Conservation (phyloP, 352 stramenopile species). For the Phytophthora capsici region DNA sequence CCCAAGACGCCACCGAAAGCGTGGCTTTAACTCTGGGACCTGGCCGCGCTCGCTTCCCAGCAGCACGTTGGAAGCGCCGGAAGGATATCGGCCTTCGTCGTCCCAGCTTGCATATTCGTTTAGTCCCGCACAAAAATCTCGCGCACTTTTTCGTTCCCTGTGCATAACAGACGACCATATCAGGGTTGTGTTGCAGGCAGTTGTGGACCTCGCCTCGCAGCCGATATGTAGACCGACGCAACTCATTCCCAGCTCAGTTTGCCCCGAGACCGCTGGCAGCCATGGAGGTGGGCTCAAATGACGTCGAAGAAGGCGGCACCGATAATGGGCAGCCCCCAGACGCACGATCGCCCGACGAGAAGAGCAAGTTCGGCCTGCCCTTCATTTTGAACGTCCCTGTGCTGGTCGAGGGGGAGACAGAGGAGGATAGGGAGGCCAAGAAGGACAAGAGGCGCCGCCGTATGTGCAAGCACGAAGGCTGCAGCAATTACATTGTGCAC, state of each 20-base stretch:
- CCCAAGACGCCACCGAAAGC: too few species aligned
- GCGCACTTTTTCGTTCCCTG: not conserved
- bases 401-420: not conserved
- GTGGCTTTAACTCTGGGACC: too few species aligned
- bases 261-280: not conserved
- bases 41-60: too few species aligned
- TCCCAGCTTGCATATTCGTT: not conserved
- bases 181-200: not conserved
- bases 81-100: too few species aligned
- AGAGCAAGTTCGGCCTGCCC: not conserved
- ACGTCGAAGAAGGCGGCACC: not conserved
- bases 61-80: too few species aligned
- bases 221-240: constrained; percentile 2
- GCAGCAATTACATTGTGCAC: constrained; percentile 57
- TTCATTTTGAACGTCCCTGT: not conserved
- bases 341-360: not conserved
- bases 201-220: not conserved
- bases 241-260: not conserved
- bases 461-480: constrained; percentile 47
- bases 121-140: not conserved
- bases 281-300: not conserved
- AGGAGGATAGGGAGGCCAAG: constrained; percentile 14
- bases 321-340: not conserved
- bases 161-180: not conserved
- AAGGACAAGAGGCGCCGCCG: constrained; percentile 49